Evolutionary conservation across 495 filamentous ascomycete species (phyloP).

Genomic region (Cudoniella acicularis): DNA sequence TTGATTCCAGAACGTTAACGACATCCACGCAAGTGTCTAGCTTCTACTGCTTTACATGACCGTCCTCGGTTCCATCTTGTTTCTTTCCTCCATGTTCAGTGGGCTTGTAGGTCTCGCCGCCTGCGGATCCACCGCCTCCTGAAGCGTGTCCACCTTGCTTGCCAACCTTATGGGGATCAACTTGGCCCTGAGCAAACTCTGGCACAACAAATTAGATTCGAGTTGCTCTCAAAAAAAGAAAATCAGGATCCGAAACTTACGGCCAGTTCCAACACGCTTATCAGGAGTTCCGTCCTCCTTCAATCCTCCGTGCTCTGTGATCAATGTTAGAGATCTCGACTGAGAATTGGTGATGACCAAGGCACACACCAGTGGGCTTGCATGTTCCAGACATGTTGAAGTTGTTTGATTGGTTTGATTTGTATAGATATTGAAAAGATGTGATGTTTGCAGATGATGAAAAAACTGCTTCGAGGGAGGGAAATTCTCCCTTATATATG

Average conservation of each 20-base stretch:
- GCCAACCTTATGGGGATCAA: constrained; percentile 21
- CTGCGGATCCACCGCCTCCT: not conserved
- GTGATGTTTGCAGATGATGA: not conserved
- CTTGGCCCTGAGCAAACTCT: constrained; percentile 24
- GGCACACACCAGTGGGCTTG: constrained; percentile 4
- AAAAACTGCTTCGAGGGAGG: not conserved
- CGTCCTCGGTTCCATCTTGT: not conserved
- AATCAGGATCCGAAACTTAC: constrained; percentile 2
- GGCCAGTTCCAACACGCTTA: constrained; percentile 20
- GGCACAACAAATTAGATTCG: not conserved
- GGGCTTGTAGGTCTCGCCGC: constrained; percentile 3
- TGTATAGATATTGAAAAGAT: not conserved
- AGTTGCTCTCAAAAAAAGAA: not conserved
- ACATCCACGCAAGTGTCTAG: not conserved
- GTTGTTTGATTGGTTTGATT: not conserved
- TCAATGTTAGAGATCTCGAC: not conserved
- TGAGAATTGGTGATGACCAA: not conserved
- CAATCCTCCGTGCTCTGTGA: constrained; percentile 21
- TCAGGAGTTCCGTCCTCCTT: constrained; percentile 26
- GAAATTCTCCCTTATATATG: not conserved
- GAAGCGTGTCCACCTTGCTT: constrained; percentile 14
- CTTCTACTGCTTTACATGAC: not conserved
- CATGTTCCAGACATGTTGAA: constrained; percentile 9
- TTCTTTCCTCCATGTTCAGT: not conserved
- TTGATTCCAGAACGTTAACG: too few species aligned